Percentiles rank a stretch among this genome's conserved stretches.
These are phyloP conservation scores for Solanum chiquidenum DNA, from an alignment of 257 asterid genomes.

Conservation along the genomic window DNA sequence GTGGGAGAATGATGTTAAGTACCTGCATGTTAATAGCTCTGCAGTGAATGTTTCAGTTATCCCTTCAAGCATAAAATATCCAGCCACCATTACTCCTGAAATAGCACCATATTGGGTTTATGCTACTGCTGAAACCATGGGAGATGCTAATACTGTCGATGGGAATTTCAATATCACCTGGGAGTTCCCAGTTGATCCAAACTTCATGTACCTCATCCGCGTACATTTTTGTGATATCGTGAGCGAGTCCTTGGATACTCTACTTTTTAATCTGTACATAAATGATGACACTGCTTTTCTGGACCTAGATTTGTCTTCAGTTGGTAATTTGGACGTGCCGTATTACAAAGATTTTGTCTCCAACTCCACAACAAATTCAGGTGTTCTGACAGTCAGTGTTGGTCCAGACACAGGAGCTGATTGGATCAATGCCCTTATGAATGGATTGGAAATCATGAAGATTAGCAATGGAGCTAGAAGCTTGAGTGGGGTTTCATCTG, in stretches of 20 bases:
- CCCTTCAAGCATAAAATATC: constrained; percentile 42
- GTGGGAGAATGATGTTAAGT: constrained; percentile 66
- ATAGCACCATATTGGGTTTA: constrained; percentile 60
- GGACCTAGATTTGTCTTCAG: constrained; percentile 44
- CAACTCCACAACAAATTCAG: constrained; percentile 21
- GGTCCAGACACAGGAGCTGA: constrained; percentile 46
- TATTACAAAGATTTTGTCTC: constrained; percentile 43
- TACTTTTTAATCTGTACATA: constrained; percentile 45
- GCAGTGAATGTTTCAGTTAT: constrained; percentile 35
- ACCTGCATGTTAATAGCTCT: constrained; percentile 61
- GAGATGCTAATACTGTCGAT: constrained; percentile 42
- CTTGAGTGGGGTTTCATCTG: constrained; percentile 44
- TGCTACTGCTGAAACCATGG: constrained; percentile 76
- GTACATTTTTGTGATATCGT: constrained; percentile 73
- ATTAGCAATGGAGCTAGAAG: constrained; percentile 59
- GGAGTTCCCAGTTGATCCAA: constrained; percentile 54
- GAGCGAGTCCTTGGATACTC: constrained; percentile 47
- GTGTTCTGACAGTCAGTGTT: constrained; percentile 43
- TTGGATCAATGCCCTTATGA: constrained; percentile 44
- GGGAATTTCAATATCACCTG: constrained; percentile 69
- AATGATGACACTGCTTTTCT: constrained; percentile 40
- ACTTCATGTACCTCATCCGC: constrained; percentile 42
- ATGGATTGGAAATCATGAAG: constrained; percentile 69
- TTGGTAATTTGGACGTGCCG: constrained; percentile 46
- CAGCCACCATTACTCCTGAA: constrained; percentile 34